These are phyloP conservation scores for Kitagawia praeruptora DNA, from an alignment of 129 eudicot species.

Conservation along the genomic window DNA sequence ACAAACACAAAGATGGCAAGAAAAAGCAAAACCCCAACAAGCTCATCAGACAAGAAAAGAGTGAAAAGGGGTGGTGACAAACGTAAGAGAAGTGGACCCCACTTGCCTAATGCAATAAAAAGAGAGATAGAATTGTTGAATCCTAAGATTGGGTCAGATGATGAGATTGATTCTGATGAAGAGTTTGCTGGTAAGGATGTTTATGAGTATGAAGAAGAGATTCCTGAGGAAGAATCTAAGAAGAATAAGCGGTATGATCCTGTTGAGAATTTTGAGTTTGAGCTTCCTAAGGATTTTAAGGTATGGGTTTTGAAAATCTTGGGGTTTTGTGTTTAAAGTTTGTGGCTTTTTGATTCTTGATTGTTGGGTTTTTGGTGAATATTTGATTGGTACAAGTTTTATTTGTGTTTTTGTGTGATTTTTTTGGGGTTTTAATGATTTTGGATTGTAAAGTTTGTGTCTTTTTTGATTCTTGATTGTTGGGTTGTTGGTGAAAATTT, in stretches of 20 bases:
- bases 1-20: conserved; percentile 8
- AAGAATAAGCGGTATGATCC: conserved; percentile 75
- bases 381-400: neutral
- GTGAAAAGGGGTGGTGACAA: conserved; percentile 14
- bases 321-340: neutral
- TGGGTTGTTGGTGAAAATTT: neutral
- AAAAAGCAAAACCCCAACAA: neutral
- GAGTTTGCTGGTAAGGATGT: conserved; percentile 27
- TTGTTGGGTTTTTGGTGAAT: neutral
- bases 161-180: conserved; percentile 38
- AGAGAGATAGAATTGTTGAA: conserved; percentile 33
- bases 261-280: conserved; percentile 60
- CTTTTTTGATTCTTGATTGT: neutral
- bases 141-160: conserved; percentile 16
- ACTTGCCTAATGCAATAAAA: conserved; percentile 53
- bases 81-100: conserved; percentile 48
- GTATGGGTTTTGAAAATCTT: conserved; percentile 12
- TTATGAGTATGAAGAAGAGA: conserved; percentile 67
- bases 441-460: neutral
- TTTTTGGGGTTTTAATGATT: neutral
- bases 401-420: too few relatives aligned
- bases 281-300: conserved; percentile 56
- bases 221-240: conserved; percentile 62
- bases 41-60: conserved; percentile 20
- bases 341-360: neutral